These are phyloP conservation scores for Waitea zeae DNA, from an alignment of 1,284 basidiomycete species.

Conservation along the genomic window DNA sequence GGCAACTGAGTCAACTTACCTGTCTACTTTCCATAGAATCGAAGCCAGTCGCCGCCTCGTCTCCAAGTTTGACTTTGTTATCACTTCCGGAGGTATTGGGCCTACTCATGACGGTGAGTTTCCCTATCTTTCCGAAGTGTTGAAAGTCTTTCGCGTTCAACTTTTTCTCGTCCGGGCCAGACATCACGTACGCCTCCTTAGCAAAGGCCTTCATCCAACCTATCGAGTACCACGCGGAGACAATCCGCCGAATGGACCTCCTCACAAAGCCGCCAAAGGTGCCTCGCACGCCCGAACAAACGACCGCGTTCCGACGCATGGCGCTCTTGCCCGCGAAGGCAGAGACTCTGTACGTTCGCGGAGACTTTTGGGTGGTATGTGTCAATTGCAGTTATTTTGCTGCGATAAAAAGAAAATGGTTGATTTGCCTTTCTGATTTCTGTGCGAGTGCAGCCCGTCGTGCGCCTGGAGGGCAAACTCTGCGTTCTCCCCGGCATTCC, in stretches of 20 bases:
- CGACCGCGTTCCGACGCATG: slow-evolving; percentile 62
- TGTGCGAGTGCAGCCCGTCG: slow-evolving; percentile 47
- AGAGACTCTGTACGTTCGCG: slow-evolving; percentile 56
- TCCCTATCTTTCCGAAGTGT: background rate
- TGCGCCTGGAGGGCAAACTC: slow-evolving; percentile 67
- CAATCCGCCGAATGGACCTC: slow-evolving; percentile 53
- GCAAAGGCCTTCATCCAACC: slow-evolving; percentile 71
- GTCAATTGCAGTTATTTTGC: slow-evolving; percentile 1
- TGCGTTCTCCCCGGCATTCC: slow-evolving; percentile 91
- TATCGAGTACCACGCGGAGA: slow-evolving; percentile 68
- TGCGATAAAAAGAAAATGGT: background rate
- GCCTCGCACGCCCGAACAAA: slow-evolving; percentile 54
- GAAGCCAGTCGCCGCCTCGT: slow-evolving; percentile 78
- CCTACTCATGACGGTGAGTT: slow-evolving; percentile 68
- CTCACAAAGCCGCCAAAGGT: slow-evolving; percentile 30
- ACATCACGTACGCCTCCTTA: slow-evolving; percentile 81
- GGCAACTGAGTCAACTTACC: background rate
- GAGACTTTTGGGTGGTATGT: slow-evolving; percentile 73
- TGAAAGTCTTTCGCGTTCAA: background rate
- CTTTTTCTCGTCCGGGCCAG: no score
- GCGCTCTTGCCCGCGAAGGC: slow-evolving; percentile 66
- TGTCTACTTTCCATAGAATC: slow-evolving; percentile 14
- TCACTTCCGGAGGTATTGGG: slow-evolving; percentile 78
- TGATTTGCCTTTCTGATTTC: background rate
- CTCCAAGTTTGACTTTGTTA: slow-evolving; percentile 72